phyloP scores from a whole-genome alignment of 2,329 filamentous ascomycete species.

The Ophiocordyceps camponoti-leonardi region DNA sequence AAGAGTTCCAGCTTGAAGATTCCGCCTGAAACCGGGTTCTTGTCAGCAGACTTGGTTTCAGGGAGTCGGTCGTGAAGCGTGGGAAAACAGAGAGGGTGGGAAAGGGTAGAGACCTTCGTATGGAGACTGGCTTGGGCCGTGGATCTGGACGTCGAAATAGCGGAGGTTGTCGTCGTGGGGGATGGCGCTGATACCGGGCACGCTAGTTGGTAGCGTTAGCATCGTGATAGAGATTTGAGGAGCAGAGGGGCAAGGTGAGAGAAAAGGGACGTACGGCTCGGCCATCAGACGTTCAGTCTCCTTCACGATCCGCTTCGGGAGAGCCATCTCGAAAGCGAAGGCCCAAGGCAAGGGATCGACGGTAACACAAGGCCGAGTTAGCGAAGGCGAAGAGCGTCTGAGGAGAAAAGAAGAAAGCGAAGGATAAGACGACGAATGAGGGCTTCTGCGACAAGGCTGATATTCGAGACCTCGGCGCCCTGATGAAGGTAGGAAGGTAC shows the following conservation, averaged over 20 bases:
- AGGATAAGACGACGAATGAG: no score
- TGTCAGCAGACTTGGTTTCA: background rate
- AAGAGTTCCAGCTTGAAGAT: constrained; percentile 96
- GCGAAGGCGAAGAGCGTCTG: background rate
- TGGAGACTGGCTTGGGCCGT: constrained; percentile 79
- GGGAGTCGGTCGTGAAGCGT: no score
- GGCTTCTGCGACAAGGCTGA: no score
- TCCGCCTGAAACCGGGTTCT: constrained; percentile 32
- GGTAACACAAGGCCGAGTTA: background rate
- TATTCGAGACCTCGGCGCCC: no score
- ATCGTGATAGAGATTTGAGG: background rate
- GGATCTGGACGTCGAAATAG: constrained; percentile 96
- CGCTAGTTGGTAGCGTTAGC: constrained; percentile 31
- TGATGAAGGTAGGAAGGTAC: no score
- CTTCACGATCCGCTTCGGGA: constrained; percentile 95
- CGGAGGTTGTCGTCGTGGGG: constrained; percentile 95
- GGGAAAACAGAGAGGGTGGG: background rate
- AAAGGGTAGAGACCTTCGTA: constrained; percentile 55
- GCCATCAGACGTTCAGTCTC: constrained; percentile 95
- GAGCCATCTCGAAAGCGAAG: constrained; percentile 34
- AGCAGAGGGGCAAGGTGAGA: background rate
- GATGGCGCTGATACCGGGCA: constrained; percentile 87
- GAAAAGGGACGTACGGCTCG: constrained; percentile 92
- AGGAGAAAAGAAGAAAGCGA: no score
- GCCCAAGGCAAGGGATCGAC: background rate